Evolutionary conservation across 768 basidiomycete species (phyloP).

Genomic region (Candolleomyces efflorescens): DNA sequence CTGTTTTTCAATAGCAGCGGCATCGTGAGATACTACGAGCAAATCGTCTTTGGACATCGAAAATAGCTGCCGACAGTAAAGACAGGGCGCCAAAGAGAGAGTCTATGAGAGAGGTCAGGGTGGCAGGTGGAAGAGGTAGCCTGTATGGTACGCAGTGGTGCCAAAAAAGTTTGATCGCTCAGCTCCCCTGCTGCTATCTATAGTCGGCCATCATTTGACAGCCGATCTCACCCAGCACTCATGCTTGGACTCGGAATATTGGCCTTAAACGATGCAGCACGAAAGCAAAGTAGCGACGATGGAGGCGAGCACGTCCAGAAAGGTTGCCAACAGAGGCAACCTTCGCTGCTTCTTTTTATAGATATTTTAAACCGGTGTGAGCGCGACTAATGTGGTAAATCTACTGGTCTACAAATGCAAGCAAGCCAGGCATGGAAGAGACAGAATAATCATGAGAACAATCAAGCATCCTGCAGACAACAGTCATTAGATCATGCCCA

Average conservation of each 20-base stretch:
- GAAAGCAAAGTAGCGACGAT: neutral
- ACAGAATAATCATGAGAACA: neutral
- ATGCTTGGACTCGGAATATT: no score
- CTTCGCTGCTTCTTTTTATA: neutral
- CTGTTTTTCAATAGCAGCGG: constrained; percentile 3
- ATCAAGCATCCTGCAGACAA: neutral
- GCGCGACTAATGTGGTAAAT: neutral
- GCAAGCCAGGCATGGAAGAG: neutral
- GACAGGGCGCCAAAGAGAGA: neutral
- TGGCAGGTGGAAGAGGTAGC: neutral
- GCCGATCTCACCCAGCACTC: no score
- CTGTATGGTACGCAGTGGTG: no score
- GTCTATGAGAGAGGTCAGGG: neutral
- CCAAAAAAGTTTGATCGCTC: neutral
- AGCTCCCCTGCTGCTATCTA: no score
- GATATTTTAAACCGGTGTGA: neutral
- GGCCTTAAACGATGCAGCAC: neutral
- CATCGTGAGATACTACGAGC: neutral
- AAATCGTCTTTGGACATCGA: constrained; percentile 4
- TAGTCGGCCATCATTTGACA: no score
- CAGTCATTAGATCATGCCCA: constrained; percentile 55
- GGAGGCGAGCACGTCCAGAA: neutral
- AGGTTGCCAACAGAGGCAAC: neutral
- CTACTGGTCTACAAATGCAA: neutral
- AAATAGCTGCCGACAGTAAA: neutral